phyloP scores from a whole-genome alignment of 805 yeast genomes.

The Starmerella cellae region DNA sequence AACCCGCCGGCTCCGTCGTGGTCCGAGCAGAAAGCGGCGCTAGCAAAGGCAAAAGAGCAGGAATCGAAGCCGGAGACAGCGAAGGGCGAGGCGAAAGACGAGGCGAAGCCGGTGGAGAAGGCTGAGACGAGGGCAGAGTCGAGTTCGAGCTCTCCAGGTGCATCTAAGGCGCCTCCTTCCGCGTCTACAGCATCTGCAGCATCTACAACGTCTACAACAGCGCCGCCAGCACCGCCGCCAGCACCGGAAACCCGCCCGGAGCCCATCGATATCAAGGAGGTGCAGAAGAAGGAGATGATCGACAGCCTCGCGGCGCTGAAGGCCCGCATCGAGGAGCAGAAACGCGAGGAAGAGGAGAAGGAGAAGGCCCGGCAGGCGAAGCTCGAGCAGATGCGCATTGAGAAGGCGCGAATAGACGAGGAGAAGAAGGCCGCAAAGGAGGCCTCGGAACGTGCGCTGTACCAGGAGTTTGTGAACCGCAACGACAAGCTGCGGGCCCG shows the following conservation, averaged over 20 bases:
- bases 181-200: background rate
- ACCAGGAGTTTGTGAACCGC: constrained; percentile 4
- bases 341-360: constrained; percentile 10
- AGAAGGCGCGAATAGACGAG: constrained; percentile 5
- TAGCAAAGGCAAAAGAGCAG: no score
- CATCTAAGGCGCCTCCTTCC: background rate
- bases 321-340: constrained; percentile 16
- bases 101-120: constrained; percentile 1
- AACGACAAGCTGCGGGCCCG: constrained; percentile 6
- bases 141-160: background rate
- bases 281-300: constrained; percentile 26
- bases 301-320: constrained; percentile 24
- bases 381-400: constrained; percentile 11
- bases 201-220: background rate
- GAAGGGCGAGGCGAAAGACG: constrained; percentile 1
- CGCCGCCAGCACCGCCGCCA: background rate
- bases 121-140: background rate
- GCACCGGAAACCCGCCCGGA: background rate
- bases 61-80: no score
- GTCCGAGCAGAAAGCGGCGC: background rate
- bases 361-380: constrained; percentile 9
- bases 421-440: constrained; percentile 10
- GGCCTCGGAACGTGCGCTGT: background rate
- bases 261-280: background rate
- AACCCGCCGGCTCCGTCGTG: background rate